Evolutionary conservation across 768 basidiomycete species (phyloP), one percentile per base, ranked within the genome.

Genomic region (Tulasnella sp.): DNA sequence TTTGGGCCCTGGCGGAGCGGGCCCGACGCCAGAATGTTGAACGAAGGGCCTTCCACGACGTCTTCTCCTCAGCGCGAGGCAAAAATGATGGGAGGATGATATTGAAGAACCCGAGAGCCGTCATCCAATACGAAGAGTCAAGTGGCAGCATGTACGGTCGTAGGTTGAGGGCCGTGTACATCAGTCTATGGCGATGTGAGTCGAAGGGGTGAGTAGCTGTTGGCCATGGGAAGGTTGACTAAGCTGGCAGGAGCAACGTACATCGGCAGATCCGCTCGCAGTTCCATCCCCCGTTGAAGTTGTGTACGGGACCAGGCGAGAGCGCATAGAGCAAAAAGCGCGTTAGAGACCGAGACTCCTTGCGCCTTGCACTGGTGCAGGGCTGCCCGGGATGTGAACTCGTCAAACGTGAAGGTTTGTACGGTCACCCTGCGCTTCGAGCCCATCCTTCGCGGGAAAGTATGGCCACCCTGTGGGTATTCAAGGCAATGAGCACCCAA

Each of bases 111-210:
- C 91, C 90, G 77, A 93, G 89, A 29, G 91, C 89, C 40, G 94
- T 86, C 85, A 90, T 93, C 90, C 92, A 93, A 85, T 92, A 93
- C 13, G 92, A 93, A 32, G 71, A 35, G 71, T 55, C 46, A 11
- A n/a, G 18, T 5, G 71, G 46, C 15, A 73, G 84, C 51, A 85
- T 80, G 82, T 89, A 87, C 7, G 91, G 90, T 3, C 94, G 89
- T 55, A 94, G 85, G 83, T 95, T 95, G 72, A 94, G 85, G 20
- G 94, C 93, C 9, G 93, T 92, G 83, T 96, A 96, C 89, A 95
- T 91, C 90, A 95, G 89, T 51, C 42, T 74, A 42, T 13, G 26
- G 20, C 13, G 6, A 74, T 9, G 73, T 15, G 23, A 32, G 72
- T 7, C 13, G 37, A 6, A n/a, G 11, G 44, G 44, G 26, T 57